These are phyloP conservation scores for Dorcoceras hygrometricum DNA, from an alignment of 257 asterid species.

Conservation along the genomic window DNA sequence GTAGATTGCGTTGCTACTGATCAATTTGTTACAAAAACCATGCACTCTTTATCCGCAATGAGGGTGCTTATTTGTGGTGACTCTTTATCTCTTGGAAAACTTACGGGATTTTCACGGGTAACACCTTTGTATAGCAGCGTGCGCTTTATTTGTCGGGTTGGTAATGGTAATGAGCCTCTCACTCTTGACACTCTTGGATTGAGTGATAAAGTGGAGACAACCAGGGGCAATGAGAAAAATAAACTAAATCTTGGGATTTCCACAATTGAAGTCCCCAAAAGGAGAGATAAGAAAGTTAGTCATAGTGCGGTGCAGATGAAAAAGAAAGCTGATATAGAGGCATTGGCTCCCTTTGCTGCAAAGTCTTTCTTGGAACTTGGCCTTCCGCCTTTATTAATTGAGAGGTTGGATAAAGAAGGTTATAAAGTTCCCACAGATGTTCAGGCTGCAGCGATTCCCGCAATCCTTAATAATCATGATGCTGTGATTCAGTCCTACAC, in stretches of 20 bases:
- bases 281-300: conserved; percentile 39
- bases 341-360: conserved; percentile 73
- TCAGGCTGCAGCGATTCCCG: conserved; percentile 89
- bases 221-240: conserved; percentile 46
- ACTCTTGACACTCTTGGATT: conserved; percentile 72
- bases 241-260: conserved; percentile 49
- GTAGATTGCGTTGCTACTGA: conserved; percentile 15
- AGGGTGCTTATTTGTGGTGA: conserved; percentile 46
- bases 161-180: conserved; percentile 48
- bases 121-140: conserved; percentile 39
- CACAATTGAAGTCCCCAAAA: conserved; percentile 58
- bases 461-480: conserved; percentile 69
- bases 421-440: conserved; percentile 81
- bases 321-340: conserved; percentile 41
- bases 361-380: conserved; percentile 84
- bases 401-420: conserved; percentile 78
- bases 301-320: conserved; percentile 31
- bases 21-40: conserved; percentile 20
- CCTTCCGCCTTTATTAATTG: conserved; percentile 63
- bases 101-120: conserved; percentile 36
- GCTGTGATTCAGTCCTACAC: conserved; percentile 93
- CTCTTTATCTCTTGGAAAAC: conserved; percentile 41
- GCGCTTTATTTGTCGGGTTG: conserved; percentile 32
- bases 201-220: conserved; percentile 32
- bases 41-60: conserved; percentile 49